A percentile compares a stretch with the other conserved stretches of the same genome.
Evolutionary conservation across 768 basidiomycete species (phyloP).

Genomic region (Aureoboletus auriporus): DNA sequence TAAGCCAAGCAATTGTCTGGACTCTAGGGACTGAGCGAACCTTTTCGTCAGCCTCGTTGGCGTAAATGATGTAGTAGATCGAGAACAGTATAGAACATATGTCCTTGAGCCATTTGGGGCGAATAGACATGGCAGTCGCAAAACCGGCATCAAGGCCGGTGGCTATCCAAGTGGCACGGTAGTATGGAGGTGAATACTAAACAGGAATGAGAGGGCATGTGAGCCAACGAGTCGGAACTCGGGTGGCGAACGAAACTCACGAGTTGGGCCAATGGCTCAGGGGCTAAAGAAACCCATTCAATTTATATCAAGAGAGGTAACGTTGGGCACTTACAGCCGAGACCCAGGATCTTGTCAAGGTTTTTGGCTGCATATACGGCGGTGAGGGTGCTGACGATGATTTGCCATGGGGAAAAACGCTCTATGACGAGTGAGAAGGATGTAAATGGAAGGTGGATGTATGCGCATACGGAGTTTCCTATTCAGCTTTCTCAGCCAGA

Average conservation of each 20-base stretch:
- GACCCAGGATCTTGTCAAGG: constrained; percentile 79
- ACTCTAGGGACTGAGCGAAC: constrained; percentile 38
- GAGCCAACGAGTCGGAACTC: constrained; percentile 1
- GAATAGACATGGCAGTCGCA: constrained; percentile 90
- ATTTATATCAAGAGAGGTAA: neutral
- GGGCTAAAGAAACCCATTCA: constrained; percentile 47
- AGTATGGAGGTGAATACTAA: constrained; percentile 89
- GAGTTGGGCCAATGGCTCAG: constrained; percentile 87
- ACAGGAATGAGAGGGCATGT: constrained; percentile 5
- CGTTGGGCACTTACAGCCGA: constrained; percentile 50
- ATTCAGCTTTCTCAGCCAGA: constrained; percentile 61
- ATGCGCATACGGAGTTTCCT: constrained; percentile 50
- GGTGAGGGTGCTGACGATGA: constrained; percentile 83
- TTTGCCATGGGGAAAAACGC: constrained; percentile 94
- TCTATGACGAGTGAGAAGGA: constrained; percentile 36
- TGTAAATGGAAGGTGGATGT: neutral
- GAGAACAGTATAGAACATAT: constrained; percentile 83
- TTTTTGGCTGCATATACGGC: constrained; percentile 79
- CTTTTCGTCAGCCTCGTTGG: constrained; percentile 94
- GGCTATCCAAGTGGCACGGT: constrained; percentile 92
- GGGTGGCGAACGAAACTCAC: constrained; percentile 40
- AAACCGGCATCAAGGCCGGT: constrained; percentile 98
- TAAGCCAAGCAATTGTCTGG: neutral
- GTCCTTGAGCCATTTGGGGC: constrained; percentile 88
- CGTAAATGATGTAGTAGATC: constrained; percentile 83